These are phyloP conservation scores for Colletotrichum eremochloae DNA, from an alignment of 2,329 filamentous ascomycete genomes.

Conservation along the genomic window DNA sequence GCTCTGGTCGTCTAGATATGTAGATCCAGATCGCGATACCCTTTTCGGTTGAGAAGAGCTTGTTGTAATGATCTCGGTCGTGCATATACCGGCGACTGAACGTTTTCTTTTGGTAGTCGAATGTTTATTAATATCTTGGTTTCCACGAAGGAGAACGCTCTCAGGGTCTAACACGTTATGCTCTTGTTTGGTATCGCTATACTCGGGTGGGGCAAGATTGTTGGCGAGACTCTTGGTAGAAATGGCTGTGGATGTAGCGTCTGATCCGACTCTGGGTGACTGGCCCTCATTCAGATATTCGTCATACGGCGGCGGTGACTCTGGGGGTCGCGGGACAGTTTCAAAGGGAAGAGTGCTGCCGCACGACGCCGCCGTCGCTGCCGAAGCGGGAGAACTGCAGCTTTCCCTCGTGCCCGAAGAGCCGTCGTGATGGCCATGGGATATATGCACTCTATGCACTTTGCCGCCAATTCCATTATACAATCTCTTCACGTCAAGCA, in stretches of 20 bases:
- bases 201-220: neutral
- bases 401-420: neutral
- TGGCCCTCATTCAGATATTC: neutral
- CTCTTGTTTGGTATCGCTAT: neutral
- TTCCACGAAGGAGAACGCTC: neutral
- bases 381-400: neutral
- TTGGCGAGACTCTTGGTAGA: neutral
- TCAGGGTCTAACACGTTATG: neutral
- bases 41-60: neutral
- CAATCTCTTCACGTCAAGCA: neutral
- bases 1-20: neutral
- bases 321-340: neutral
- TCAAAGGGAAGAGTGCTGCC: constrained; percentile 1
- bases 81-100: neutral
- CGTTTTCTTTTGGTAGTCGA: neutral
- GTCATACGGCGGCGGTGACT: constrained; percentile 16
- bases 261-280: neutral
- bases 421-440: neutral
- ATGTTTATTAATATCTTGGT: neutral
- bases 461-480: neutral
- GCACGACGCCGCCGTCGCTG: neutral
- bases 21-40: neutral
- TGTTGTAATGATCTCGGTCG: neutral
- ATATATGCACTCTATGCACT: neutral
- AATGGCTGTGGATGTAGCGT: neutral